phyloP scores from a whole-genome alignment of 208 protist species.

The Crithidia brevicula region DNA sequence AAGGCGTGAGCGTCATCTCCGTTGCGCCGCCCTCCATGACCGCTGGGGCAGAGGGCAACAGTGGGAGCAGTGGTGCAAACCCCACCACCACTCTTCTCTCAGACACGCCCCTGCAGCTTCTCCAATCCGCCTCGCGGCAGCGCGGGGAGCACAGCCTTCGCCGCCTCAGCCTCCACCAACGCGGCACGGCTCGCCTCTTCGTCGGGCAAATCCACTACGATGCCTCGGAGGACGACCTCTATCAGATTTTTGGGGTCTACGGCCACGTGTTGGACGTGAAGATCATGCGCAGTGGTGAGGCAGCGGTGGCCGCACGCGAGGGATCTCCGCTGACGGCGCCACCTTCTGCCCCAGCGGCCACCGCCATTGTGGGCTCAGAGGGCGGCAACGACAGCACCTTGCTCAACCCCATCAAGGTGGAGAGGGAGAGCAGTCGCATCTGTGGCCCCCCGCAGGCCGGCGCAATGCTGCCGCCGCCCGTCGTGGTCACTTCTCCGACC shows the following conservation, averaged over 20 bases:
- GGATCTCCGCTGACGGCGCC: no score
- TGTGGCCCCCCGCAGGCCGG: not conserved
- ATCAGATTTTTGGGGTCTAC: conserved; percentile 16
- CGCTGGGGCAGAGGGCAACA: no score
- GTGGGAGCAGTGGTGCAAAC: not conserved
- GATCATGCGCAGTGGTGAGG: conserved; percentile 14
- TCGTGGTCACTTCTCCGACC: not conserved
- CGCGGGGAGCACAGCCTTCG: not conserved
- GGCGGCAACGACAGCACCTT: conserved; percentile 6
- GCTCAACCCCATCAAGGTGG: not conserved
- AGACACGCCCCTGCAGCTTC: conserved; percentile 5
- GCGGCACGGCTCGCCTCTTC: conserved; percentile 14
- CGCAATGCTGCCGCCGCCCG: not conserved
- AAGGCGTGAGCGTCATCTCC: not conserved
- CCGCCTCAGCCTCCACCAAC: conserved; percentile 14
- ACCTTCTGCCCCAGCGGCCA: not conserved
- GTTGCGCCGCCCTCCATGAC: not conserved
- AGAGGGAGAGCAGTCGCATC: conserved; percentile 3
- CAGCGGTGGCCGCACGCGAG: not conserved
- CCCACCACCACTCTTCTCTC: not conserved
- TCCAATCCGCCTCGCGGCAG: conserved; percentile 1
- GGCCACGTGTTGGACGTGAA: conserved; percentile 16
- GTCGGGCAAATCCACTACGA: conserved; percentile 22
- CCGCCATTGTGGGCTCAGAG: conserved; percentile 1
- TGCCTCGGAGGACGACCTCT: conserved; percentile 16